These are phyloP conservation scores for Huntiella decipiens DNA, from an alignment of 2,329 filamentous ascomycete species.

Conservation along the genomic window DNA sequence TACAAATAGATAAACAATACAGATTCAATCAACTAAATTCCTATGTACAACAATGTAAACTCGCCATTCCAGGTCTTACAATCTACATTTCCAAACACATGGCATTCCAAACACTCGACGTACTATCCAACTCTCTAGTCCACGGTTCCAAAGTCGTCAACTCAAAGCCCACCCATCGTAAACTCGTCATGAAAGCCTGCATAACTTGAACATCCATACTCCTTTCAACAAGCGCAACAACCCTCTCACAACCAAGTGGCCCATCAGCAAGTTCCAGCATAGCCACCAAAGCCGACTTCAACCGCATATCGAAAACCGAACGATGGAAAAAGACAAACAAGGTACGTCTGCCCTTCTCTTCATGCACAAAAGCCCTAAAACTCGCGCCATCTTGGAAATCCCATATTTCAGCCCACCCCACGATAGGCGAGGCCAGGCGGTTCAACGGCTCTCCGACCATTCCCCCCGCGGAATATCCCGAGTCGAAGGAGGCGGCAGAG, in stretches of 20 bases:
- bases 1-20: neutral
- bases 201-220: constrained; percentile 40
- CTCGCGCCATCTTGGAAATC: constrained; percentile 70
- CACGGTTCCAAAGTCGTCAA: constrained; percentile 64
- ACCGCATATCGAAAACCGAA: constrained; percentile 49
- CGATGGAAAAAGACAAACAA: constrained; percentile 77
- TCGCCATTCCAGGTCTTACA: constrained; percentile 21
- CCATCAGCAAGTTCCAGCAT: constrained; percentile 64
- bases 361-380: constrained; percentile 70
- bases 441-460: neutral
- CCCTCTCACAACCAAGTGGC: constrained; percentile 54
- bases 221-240: constrained; percentile 69
- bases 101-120: constrained; percentile 67
- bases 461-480: neutral
- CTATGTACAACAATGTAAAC: no score
- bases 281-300: constrained; percentile 84
- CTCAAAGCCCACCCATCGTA: constrained; percentile 88
- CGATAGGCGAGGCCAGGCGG: constrained; percentile 21
- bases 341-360: constrained; percentile 48
- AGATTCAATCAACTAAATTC: neutral
- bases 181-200: constrained; percentile 54
- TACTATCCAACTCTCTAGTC: constrained; percentile 42
- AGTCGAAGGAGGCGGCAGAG: constrained; percentile 6
- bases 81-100: constrained; percentile 58
- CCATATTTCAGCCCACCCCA: constrained; percentile 59